Percentiles rank a stretch among this genome's conserved stretches.
phyloP scores from a whole-genome alignment of 352 stramenopile species.

The Phytophthora sansomeana region DNA sequence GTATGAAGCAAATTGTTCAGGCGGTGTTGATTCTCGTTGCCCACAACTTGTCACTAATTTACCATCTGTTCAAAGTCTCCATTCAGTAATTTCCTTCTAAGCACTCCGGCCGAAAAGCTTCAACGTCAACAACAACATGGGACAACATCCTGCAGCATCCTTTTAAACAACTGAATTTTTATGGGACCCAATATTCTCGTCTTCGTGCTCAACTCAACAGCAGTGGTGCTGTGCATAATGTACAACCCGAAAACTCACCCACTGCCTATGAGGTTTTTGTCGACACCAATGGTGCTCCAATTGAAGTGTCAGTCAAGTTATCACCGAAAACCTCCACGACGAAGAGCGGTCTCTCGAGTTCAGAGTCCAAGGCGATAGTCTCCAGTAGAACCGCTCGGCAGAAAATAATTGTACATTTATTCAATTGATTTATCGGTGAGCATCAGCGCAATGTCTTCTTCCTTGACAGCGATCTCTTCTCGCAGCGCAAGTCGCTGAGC shows the following conservation, averaged over 20 bases:
- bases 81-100: conserved; percentile 25
- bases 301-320: conserved; percentile 23
- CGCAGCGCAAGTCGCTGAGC: conserved; percentile 56
- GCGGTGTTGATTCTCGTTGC: conserved; percentile 4
- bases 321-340: conserved; percentile 22
- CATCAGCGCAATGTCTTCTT: conserved; percentile 67
- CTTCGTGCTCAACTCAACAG: conserved; percentile 32
- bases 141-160: conserved; percentile 50
- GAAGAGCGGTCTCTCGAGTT: conserved; percentile 10
- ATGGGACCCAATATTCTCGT: conserved; percentile 42
- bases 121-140: conserved; percentile 7
- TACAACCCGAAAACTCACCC: conserved; percentile 36
- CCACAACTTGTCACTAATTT: neutral
- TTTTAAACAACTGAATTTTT: conserved; percentile 39
- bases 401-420: conserved; percentile 28
- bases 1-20: conserved; percentile 12
- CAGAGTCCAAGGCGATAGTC: conserved; percentile 31
- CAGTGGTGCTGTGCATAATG: conserved; percentile 33
- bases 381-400: conserved; percentile 21
- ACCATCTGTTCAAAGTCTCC: conserved; percentile 3
- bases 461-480: conserved; percentile 64
- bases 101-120: neutral
- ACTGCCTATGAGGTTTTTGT: conserved; percentile 21
- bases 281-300: conserved; percentile 15
- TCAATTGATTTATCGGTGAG: conserved; percentile 31